These are phyloP conservation scores for Polytrichum formosum DNA, from an alignment of 225 moss, liverwort and hornwort genomes.

Conservation along the genomic window DNA sequence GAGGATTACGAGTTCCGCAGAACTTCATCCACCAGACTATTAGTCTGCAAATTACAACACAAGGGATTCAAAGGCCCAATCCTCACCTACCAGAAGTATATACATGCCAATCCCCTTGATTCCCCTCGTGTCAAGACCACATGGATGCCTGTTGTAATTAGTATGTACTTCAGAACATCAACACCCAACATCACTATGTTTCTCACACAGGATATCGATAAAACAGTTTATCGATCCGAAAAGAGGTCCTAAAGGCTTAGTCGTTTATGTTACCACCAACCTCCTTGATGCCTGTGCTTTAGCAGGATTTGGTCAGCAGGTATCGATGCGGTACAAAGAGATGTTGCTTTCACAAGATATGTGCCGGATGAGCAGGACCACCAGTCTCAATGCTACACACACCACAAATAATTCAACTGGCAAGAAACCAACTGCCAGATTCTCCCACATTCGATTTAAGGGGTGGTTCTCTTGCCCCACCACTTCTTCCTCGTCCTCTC, in stretches of 20 bases:
- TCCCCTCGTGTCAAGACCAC: conserved; percentile 2
- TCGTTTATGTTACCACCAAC: no score
- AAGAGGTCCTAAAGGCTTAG: no score
- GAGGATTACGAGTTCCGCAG: no score
- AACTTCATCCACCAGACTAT: no score
- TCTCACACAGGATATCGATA: background rate
- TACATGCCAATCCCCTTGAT: background rate
- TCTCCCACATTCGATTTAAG: conserved; percentile 12
- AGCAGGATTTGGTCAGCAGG: no score
- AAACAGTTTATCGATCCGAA: no score
- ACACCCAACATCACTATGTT: conserved; percentile 12
- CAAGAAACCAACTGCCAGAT: background rate
- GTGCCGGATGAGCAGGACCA: background rate
- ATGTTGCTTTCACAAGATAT: background rate
- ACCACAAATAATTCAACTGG: background rate
- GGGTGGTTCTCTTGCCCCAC: conserved; percentile 82
- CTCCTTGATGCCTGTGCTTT: no score
- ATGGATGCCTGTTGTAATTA: conserved; percentile 9
- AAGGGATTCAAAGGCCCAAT: no score
- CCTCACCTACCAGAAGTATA: background rate
- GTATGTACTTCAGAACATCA: background rate
- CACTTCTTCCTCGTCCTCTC: conserved; percentile 85
- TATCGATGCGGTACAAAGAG: no score
- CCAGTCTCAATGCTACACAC: conserved; percentile 4
- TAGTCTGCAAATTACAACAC: no score